Conservation (phyloP, 768 basidiomycete genomes). For the Pleurotus djamor region DNA sequence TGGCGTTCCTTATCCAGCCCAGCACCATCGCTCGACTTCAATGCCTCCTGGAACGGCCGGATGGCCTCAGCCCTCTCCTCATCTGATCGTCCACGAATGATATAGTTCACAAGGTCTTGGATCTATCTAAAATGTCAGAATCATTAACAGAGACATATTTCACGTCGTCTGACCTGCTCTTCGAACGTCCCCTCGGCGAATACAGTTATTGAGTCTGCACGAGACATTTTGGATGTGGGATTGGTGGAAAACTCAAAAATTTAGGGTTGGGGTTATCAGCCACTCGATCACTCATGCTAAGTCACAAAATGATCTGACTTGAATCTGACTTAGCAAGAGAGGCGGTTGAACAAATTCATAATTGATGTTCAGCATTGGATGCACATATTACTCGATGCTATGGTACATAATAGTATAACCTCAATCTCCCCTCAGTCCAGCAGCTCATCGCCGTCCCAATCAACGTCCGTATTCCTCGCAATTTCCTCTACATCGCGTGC, state of each 20-base stretch:
- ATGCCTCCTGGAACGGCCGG: slow-evolving; percentile 62
- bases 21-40: slow-evolving; percentile 49
- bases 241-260: slow-evolving; percentile 14
- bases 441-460: not conserved
- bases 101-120: slow-evolving; percentile 75
- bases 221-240: slow-evolving; percentile 48
- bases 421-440: not conserved
- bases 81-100: slow-evolving; percentile 63
- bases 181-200: slow-evolving; percentile 89
- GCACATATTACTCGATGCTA: too few relatives aligned
- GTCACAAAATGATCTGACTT: too few relatives aligned
- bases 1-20: slow-evolving; percentile 53
- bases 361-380: too few relatives aligned
- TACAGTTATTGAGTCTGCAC: slow-evolving; percentile 75
- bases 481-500: not conserved
- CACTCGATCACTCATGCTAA: too few relatives aligned
- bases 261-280: too few relatives aligned
- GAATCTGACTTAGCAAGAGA: too few relatives aligned
- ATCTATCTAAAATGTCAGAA: slow-evolving; percentile 41
- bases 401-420: not conserved
- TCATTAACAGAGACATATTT: not conserved
- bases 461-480: not conserved
- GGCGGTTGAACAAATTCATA: too few relatives aligned
- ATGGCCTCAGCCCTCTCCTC: slow-evolving; percentile 63
- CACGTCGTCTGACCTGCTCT: slow-evolving; percentile 60